Percentiles rank a stretch among this genome's conserved stretches.
These are phyloP conservation scores for Claviceps humidiphila DNA, from an alignment of 2,329 filamentous ascomycete species.

Conservation along the genomic window DNA sequence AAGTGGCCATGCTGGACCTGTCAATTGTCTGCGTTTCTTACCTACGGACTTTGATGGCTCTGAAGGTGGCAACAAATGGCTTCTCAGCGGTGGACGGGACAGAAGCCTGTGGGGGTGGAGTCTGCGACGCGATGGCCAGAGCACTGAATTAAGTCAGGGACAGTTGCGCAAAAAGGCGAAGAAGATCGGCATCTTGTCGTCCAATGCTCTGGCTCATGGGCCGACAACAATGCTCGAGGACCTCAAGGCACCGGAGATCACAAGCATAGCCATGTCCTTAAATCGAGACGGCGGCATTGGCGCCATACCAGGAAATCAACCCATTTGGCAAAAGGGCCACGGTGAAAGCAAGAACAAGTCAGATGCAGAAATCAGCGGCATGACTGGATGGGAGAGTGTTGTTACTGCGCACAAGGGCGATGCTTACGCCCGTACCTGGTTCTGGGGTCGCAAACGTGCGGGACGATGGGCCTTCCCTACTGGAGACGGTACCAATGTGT, in stretches of 20 bases:
- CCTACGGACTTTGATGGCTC: slow-evolving; percentile 81
- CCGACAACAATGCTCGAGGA: slow-evolving; percentile 54
- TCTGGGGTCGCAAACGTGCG: slow-evolving; percentile 89
- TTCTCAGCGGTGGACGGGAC: slow-evolving; percentile 79
- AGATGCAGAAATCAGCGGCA: slow-evolving; percentile 58
- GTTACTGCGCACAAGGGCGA: slow-evolving; percentile 86
- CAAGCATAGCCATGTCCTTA: slow-evolving; percentile 76
- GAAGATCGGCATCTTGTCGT: slow-evolving; percentile 62
- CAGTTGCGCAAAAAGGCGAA: slow-evolving; percentile 78
- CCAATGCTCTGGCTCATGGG: slow-evolving; percentile 41
- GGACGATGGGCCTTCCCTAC: slow-evolving; percentile 89
- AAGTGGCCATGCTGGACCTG: slow-evolving; percentile 77
- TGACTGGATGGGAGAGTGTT: slow-evolving; percentile 94
- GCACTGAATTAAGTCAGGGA: slow-evolving; percentile 84
- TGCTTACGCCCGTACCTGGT: slow-evolving; percentile 82
- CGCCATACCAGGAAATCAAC: slow-evolving; percentile 60
- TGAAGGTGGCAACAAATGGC: slow-evolving; percentile 83
- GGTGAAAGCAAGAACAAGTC: slow-evolving; percentile 43
- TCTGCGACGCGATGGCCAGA: slow-evolving; percentile 85
- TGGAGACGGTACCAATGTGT: slow-evolving; percentile 67
- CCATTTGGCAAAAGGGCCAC: slow-evolving; percentile 71
- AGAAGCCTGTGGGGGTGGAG: slow-evolving; percentile 95
- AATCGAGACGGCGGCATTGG: slow-evolving; percentile 94
- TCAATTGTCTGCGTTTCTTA: slow-evolving; percentile 72
- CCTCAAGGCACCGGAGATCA: slow-evolving; percentile 84